Conservation (phyloP, 805 yeast genomes). For the Candida silvicultrix region DNA sequence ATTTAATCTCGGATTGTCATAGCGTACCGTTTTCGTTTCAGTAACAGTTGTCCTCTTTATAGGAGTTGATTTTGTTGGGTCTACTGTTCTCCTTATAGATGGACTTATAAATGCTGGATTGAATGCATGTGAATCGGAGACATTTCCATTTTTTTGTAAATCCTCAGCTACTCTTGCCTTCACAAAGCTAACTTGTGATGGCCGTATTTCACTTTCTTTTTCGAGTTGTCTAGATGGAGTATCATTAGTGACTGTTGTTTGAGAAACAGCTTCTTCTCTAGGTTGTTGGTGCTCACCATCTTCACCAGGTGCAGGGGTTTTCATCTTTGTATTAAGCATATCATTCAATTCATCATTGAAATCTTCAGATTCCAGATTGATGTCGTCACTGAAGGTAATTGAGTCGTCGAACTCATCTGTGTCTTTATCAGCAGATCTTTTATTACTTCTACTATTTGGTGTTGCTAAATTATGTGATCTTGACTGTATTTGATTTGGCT, state of each 20-base stretch:
- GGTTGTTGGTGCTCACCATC: constrained; percentile 6
- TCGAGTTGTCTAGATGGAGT: constrained; percentile 1
- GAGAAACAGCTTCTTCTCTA: background rate
- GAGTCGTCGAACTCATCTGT: constrained; percentile 45
- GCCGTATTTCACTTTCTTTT: background rate
- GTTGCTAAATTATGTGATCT: background rate
- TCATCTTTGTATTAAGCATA: constrained; percentile 14
- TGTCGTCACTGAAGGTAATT: constrained; percentile 44
- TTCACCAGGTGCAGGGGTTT: constrained; percentile 10
- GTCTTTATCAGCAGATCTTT: constrained; percentile 7
- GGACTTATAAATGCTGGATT: constrained; percentile 54
- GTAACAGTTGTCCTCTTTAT: constrained; percentile 34
- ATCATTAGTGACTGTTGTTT: constrained; percentile 4
- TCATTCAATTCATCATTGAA: constrained; percentile 24
- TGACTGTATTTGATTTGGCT: constrained; percentile 1
- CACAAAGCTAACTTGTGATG: constrained; percentile 39
- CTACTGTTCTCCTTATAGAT: constrained; percentile 52
- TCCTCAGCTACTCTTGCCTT: constrained; percentile 60
- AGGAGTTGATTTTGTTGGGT: constrained; percentile 64
- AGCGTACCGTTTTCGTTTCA: constrained; percentile 13
- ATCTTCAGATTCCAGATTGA: constrained; percentile 31
- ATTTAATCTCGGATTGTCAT: constrained; percentile 21
- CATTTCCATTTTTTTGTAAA: constrained; percentile 36
- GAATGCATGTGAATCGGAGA: constrained; percentile 35
- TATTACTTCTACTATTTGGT: constrained; percentile 1